Evolutionary conservation across 345 rosid genomes (phyloP), one percentile per base, ranked within the genome.

Genomic region (Toxicodendron radicans): DNA sequence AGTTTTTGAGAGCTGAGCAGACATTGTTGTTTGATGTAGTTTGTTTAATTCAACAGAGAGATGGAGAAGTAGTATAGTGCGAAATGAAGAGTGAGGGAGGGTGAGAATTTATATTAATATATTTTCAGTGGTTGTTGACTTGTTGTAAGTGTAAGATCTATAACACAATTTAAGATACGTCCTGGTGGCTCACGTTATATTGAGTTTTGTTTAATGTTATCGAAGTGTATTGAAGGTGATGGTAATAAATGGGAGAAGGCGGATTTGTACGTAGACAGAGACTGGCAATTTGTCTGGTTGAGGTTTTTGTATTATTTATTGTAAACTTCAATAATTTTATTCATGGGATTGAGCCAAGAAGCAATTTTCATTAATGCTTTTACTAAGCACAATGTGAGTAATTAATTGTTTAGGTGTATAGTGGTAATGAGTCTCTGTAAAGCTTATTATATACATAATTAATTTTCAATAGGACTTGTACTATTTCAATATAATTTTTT

Each of bases 1-100:
- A 2, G 90, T 88, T 66, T 89, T 91, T 0, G 85, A 80, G 54
- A 86, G 84, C 5, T 80, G 87, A 43, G 83, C 63, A 16, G 88
- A 83, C 87, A 83, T 83, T 58, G 69, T 75, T 60, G 41, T 12
- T 59, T 24, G 49, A 21, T 11, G 38, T 35, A 35, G 30, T 27
- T 27, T 27, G 30, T 27, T 27, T 27, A 27, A 27, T 27, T 27
- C 30, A 27, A 27, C 30, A 27, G 30, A 27, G 30, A 27, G 30
- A 27, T 27, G 30, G 30, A 27, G 30, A 27, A 27, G n/a, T n/a
- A n/a, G n/a, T n/a, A n/a, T n/a, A n/a, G n/a, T n/a, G n/a, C n/a
- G n/a, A n/a, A n/a, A n/a, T n/a, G n/a, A n/a, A n/a, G n/a, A 27
- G 30, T 27, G 38, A 35, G 6, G 2, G 38, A 35, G 38, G 5